Base-by-base conservation (phyloP, 306 rosid genomes). In the Rosa rugosa region DNA sequence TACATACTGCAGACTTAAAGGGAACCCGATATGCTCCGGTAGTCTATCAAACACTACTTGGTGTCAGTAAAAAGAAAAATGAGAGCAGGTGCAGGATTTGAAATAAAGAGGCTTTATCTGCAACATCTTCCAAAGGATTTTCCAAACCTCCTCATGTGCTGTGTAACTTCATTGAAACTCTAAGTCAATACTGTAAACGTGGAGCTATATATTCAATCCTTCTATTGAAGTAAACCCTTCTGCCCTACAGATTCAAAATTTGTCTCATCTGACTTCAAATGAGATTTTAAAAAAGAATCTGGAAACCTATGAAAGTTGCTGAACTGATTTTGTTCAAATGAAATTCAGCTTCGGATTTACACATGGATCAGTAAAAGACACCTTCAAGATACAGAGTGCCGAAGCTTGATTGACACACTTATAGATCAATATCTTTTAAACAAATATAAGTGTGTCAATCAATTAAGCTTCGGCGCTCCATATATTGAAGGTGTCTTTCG, bases 1-100 rank as follows among this genome's bases (percentile, higher is more conserved):
- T 46, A 36, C 77, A 59, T 41, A 25, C 72, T 76, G 77, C 84
- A 94, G 97, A 72, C 91, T 94, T 25, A 17, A 84, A 75, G 97
- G 99, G 42, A 94, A 92, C 80, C 95, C 95, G 11, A 90, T 89
- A 27, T 89, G 99, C 84, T 68, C 47, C 6, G 80, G 75, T 11
- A 38, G 71, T 40, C 47, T 83, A 40, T 81, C 90, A 25, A 80
- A 70, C 75, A 71, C 89, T 57, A 22, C 54, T 45, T 87, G 81
- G 85, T 95, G 97, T 84, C 87, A 84, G 73, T 84, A 57, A 56
- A 49, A 22, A 20, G 51, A 9, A 57, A 74, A 42, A 73, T 18
- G 36, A 38, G 40, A 40, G 12, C n/a, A 59, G 36, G 36, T 59
- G 66, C 22, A 59, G 36, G 31, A 59, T 59, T 59, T 23, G 42